phyloP scores from a whole-genome alignment of 2,329 filamentous ascomycete species.

The Aspergillus fumigatiaffinis region DNA sequence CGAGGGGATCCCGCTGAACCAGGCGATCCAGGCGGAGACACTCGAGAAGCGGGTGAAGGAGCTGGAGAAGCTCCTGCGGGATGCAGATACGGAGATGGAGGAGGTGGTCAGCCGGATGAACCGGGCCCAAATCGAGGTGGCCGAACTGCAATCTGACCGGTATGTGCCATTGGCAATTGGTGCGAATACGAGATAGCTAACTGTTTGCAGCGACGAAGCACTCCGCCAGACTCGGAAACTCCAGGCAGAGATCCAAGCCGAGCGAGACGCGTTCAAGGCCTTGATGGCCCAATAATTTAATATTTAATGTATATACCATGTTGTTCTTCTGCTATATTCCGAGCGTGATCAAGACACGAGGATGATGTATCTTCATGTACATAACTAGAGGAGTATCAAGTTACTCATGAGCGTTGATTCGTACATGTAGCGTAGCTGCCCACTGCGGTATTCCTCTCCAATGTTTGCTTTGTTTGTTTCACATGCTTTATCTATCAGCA shows the following conservation, averaged over 20 bases:
- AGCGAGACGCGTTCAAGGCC: conserved; percentile 57
- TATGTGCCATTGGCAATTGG: conserved; percentile 19
- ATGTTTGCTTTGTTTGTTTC: neutral
- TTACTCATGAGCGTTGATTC: neutral
- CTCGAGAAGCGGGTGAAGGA: conserved; percentile 77
- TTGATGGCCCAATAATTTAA: conserved; percentile 31
- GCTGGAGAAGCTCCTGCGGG: conserved; percentile 73
- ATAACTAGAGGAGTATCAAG: neutral
- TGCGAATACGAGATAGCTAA: conserved; percentile 16
- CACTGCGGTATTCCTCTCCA: neutral
- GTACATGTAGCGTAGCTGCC: neutral
- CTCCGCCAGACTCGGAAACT: conserved; percentile 67
- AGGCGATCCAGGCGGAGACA: conserved; percentile 68
- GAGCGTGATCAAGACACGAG: neutral
- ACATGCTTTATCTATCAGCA: neutral
- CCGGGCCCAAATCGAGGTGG: conserved; percentile 75
- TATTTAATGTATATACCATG: conserved; percentile 1
- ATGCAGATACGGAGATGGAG: conserved; percentile 78
- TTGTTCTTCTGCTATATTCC: neutral
- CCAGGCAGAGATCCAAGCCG: conserved; percentile 62
- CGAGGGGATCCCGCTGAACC: conserved; percentile 55
- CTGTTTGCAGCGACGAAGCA: conserved; percentile 59
- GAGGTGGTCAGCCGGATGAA: conserved; percentile 81
- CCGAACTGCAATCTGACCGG: conserved; percentile 62
- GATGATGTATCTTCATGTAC: neutral